phyloP scores from a whole-genome alignment of 495 filamentous ascomycete genomes.

The Rhypophila decipiens region DNA sequence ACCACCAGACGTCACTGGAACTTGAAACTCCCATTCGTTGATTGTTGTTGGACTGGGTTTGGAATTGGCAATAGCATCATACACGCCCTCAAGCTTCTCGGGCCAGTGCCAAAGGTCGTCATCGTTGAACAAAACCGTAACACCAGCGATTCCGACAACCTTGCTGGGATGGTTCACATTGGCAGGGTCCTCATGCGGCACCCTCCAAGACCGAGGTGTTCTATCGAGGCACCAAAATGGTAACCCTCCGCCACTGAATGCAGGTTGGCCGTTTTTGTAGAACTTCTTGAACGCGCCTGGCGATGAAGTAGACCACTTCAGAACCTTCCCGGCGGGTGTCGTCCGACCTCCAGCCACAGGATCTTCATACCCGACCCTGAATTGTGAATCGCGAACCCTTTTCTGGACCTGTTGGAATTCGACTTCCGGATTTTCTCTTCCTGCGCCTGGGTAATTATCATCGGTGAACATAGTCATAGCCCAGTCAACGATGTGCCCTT shows the following conservation, averaged over 20 bases:
- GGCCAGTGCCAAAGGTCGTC: no score
- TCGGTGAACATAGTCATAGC: slow-evolving; percentile 38
- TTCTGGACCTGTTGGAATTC: slow-evolving; percentile 19
- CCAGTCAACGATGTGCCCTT: slow-evolving; percentile 46
- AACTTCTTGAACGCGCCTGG: slow-evolving; percentile 5
- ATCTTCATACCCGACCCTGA: slow-evolving; percentile 33
- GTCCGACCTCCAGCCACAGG: slow-evolving; percentile 37
- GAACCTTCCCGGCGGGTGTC: slow-evolving; percentile 35
- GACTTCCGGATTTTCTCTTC: slow-evolving; percentile 16
- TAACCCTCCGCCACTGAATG: slow-evolving; percentile 19
- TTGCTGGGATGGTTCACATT: no score
- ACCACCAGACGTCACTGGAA: no score
- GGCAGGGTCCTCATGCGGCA: no score
- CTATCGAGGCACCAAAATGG: slow-evolving; percentile 56
- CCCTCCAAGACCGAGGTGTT: slow-evolving; percentile 38
- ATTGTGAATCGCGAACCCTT: slow-evolving; percentile 14
- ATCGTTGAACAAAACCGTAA: no score
- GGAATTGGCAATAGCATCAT: no score
- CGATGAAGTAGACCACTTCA: slow-evolving; percentile 48
- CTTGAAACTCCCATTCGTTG: no score
- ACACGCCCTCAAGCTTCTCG: no score
- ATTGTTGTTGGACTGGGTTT: no score
- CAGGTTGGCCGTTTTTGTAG: slow-evolving; percentile 5
- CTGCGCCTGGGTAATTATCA: slow-evolving; percentile 9
- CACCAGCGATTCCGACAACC: no score